Evolutionary conservation across 495 filamentous ascomycete genomes (phyloP).

Genomic region (Hypomontagnella monticulosa): DNA sequence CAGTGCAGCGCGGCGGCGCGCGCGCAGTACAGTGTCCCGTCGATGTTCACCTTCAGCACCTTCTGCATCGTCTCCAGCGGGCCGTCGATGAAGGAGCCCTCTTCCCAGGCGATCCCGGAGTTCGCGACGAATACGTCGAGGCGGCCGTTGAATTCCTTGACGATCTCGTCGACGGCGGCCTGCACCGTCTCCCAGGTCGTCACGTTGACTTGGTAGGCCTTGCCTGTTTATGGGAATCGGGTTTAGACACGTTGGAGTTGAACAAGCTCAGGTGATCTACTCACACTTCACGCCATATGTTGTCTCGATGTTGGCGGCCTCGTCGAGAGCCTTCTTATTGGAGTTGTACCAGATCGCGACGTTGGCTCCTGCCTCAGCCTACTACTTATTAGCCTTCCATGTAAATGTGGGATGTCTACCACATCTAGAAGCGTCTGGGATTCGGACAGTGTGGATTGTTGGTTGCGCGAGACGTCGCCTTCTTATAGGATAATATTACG

Average conservation of each 20-base stretch:
- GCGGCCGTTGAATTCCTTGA: conserved; percentile 75
- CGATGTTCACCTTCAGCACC: conserved; percentile 78
- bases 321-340: conserved; percentile 74
- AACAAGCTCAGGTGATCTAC: conserved; percentile 11
- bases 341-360: conserved; percentile 88
- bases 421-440: not conserved
- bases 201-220: conserved; percentile 79
- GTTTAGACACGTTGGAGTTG: conserved; percentile 6
- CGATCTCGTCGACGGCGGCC: conserved; percentile 63
- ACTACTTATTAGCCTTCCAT: conserved; percentile 3
- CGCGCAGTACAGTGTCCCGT: conserved; percentile 85
- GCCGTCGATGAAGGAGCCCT: conserved; percentile 74
- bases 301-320: conserved; percentile 77
- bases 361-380: conserved; percentile 85
- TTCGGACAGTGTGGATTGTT: not conserved
- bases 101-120: conserved; percentile 77
- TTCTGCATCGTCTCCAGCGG: conserved; percentile 70
- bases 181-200: conserved; percentile 67
- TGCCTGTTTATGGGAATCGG: conserved; percentile 59
- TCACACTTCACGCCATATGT: conserved; percentile 84
- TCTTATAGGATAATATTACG: not conserved
- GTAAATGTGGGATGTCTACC: not conserved
- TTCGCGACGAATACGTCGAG: conserved; percentile 86
- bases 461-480: not conserved
- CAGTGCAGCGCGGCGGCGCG: conserved; percentile 77